Percentiles rank a stretch among this genome's conserved stretches.
phyloP scores from a whole-genome alignment of 768 basidiomycete species.

The Russula emetica region DNA sequence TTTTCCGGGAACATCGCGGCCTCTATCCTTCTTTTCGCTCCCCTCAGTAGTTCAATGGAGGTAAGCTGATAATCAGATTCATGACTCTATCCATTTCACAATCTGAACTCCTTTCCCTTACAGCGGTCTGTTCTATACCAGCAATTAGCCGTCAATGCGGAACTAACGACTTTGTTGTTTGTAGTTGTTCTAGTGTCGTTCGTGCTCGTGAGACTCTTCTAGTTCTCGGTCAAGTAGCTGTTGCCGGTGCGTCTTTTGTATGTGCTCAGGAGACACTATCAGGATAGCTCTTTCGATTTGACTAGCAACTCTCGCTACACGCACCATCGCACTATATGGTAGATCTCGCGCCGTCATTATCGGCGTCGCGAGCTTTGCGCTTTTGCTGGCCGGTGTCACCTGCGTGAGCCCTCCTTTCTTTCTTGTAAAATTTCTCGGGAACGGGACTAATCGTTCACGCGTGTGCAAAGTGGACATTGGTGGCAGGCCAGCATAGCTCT shows the following conservation, averaged over 20 bases:
- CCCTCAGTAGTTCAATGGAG: conserved; percentile 11
- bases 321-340: conserved; percentile 49
- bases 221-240: conserved; percentile 43
- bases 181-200: conserved; percentile 41
- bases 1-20: conserved; percentile 37
- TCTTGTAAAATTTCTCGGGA: neutral
- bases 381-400: conserved; percentile 34
- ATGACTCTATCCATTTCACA: neutral
- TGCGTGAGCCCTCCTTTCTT: conserved; percentile 35
- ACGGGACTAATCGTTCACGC: neutral
- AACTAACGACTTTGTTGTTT: neutral
- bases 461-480: conserved; percentile 42
- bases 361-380: conserved; percentile 36
- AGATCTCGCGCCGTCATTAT: conserved; percentile 39
- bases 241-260: conserved; percentile 40
- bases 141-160: neutral
- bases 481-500: conserved; percentile 34
- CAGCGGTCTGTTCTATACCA: conserved; percentile 26
- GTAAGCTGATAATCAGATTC: conserved; percentile 14
- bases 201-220: conserved; percentile 42
- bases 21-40: conserved; percentile 27
- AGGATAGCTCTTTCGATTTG: neutral
- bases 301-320: conserved; percentile 43
- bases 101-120: neutral
- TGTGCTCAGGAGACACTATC: neutral